phyloP scores from a whole-genome alignment of 176 grass and related monocot genomes.

The Otatea glauca region DNA sequence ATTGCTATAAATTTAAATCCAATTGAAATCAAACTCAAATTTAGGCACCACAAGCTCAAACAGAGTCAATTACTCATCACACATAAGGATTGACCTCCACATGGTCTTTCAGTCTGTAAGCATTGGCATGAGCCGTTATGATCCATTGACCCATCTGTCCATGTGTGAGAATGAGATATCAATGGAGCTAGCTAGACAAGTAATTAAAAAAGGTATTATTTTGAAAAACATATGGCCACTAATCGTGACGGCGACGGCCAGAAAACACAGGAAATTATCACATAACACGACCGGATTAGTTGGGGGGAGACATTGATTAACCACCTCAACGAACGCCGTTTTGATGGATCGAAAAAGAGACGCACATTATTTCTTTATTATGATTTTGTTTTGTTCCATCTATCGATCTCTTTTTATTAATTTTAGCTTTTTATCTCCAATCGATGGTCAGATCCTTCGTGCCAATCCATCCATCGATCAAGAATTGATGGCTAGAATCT shows the following conservation, averaged over 20 bases:
- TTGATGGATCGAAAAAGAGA: neutral
- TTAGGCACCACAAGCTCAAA: too few species aligned
- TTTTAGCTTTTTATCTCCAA: neutral
- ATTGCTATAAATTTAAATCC: too few species aligned
- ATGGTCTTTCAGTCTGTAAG: too few species aligned
- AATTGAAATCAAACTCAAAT: too few species aligned
- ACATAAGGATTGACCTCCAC: too few species aligned
- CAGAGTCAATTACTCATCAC: too few species aligned
- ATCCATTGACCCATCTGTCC: neutral
- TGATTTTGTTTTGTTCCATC: neutral
- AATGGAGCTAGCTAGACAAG: neutral
- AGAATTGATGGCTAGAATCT: neutral
- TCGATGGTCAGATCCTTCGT: neutral
- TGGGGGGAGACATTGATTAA: conserved; percentile 46
- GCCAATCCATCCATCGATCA: neutral
- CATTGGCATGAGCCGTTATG: neutral
- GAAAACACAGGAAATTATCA: conserved; percentile 34
- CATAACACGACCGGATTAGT: conserved; percentile 30
- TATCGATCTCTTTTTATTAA: neutral
- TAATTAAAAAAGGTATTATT: neutral
- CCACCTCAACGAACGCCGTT: conserved; percentile 44
- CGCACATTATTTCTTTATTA: neutral
- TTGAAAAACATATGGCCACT: conserved; percentile 10
- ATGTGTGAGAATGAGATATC: neutral
- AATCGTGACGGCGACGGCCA: conserved; percentile 28